These are phyloP conservation scores for Gossypium raimondii DNA, from an alignment of 345 rosid species.

Conservation along the genomic window DNA sequence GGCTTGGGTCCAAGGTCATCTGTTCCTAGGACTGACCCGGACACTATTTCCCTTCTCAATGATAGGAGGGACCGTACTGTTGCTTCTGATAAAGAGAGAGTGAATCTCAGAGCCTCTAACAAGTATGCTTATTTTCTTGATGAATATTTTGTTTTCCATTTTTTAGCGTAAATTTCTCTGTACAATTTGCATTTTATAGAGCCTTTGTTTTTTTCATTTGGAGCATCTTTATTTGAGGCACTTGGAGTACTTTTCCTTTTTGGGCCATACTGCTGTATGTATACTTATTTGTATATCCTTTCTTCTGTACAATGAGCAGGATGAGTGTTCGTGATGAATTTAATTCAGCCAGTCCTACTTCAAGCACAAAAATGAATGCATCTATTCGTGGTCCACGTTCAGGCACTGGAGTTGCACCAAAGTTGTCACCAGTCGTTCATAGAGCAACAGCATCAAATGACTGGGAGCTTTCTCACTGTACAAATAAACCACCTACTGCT, in stretches of 20 bases:
- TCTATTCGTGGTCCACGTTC: slow-evolving; percentile 79
- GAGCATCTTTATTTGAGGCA: background rate
- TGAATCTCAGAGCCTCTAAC: slow-evolving; percentile 60
- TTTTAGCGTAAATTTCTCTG: background rate
- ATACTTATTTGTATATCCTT: background rate
- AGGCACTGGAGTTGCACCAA: slow-evolving; percentile 56
- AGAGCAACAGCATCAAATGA: slow-evolving; percentile 63
- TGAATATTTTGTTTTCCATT: slow-evolving; percentile 14
- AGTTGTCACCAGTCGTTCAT: slow-evolving; percentile 61
- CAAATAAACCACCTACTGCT: slow-evolving; percentile 62
- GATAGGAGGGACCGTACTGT: slow-evolving; percentile 72
- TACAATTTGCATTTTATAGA: background rate
- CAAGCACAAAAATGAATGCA: slow-evolving; percentile 53
- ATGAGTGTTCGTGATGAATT: slow-evolving; percentile 61
- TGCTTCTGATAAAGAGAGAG: slow-evolving; percentile 81
- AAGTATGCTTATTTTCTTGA: slow-evolving; percentile 50
- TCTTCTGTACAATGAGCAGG: slow-evolving; percentile 40
- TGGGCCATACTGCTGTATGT: background rate
- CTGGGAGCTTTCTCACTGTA: slow-evolving; percentile 80
- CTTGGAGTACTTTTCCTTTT: background rate
- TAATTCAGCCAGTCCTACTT: slow-evolving; percentile 67
- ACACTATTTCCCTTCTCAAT: slow-evolving; percentile 48
- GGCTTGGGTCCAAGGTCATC: slow-evolving; percentile 62
- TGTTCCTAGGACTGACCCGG: slow-evolving; percentile 57
- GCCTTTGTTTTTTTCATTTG: slow-evolving; percentile 2